Conservation (phyloP, 352 stramenopile species). For the Phytopythium mirpurense region DNA sequence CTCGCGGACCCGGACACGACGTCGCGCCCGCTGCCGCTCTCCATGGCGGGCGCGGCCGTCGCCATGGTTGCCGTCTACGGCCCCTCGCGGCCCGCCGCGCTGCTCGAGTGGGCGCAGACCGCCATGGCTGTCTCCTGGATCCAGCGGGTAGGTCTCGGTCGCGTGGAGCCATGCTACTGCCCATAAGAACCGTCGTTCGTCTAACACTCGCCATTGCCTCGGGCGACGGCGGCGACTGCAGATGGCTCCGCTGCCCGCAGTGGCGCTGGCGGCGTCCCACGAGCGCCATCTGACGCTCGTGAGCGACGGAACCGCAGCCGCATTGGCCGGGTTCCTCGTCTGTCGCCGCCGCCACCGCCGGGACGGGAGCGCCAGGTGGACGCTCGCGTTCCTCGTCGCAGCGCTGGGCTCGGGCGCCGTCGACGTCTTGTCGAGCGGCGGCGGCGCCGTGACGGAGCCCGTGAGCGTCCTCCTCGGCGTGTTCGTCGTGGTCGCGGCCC, state of each 20-base stretch:
- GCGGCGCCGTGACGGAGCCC: not conserved
- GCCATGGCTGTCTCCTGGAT: conserved; percentile 8
- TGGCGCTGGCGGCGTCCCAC: conserved; percentile 3
- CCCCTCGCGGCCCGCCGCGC: not conserved
- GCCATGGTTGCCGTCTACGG: conserved; percentile 2
- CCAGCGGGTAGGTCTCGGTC: not conserved
- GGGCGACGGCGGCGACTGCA: not conserved
- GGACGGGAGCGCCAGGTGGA: conserved; percentile 2
- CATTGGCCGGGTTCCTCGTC: conserved; percentile 4
- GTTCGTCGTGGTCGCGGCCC: not conserved
- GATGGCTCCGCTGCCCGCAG: not conserved
- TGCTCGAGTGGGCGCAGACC: conserved; percentile 7
- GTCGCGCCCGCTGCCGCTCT: not conserved
- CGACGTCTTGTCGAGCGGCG: not conserved
- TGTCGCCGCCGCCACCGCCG: conserved; percentile 1
- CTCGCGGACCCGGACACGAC: conserved; percentile 4
- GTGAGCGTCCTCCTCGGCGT: not conserved
- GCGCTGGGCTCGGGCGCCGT: not conserved
- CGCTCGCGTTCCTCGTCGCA: not conserved
- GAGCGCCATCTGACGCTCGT: conserved; percentile 1
- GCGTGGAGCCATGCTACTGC: not conserved
- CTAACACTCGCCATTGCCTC: not conserved
- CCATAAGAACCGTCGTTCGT: no score
- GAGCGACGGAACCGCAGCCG: conserved; percentile 1
- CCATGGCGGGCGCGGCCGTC: not conserved